Conservation (phyloP, 805 yeast species). For the Yarrowia hollandica region DNA sequence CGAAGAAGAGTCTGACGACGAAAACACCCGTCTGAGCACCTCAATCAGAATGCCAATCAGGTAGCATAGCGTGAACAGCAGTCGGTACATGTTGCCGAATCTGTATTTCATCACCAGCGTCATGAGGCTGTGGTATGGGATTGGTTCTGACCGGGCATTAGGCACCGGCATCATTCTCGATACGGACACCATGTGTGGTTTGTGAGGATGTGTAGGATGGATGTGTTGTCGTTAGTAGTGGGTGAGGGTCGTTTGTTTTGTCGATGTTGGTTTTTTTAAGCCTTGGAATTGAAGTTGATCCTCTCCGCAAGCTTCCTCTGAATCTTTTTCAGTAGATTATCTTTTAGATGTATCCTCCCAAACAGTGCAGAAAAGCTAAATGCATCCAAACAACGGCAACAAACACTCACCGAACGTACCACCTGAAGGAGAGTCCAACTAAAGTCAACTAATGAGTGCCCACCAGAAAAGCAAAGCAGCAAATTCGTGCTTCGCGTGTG, state of each 20-base stretch:
- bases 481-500: background rate
- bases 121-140: slow-evolving; percentile 16
- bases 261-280: background rate
- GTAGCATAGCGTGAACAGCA: slow-evolving; percentile 8
- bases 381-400: background rate
- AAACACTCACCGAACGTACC: too few species aligned
- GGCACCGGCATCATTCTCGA: slow-evolving; percentile 29
- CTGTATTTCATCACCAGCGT: slow-evolving; percentile 20
- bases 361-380: background rate
- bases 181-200: slow-evolving; percentile 19
- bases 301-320: slow-evolving; percentile 6
- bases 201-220: background rate
- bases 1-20: background rate
- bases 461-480: background rate
- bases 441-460: background rate
- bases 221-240: background rate
- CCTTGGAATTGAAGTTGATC: too few species aligned
- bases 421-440: background rate
- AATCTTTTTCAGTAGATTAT: slow-evolving; percentile 9
- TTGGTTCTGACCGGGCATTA: slow-evolving; percentile 13
- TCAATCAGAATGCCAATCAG: slow-evolving; percentile 6
- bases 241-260: too few species aligned
- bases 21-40: background rate
- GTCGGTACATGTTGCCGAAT: slow-evolving; percentile 23
- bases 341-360: too few species aligned